Base-by-base conservation (phyloP, 2,329 filamentous ascomycete species). In the Penicillium decumbens region DNA sequence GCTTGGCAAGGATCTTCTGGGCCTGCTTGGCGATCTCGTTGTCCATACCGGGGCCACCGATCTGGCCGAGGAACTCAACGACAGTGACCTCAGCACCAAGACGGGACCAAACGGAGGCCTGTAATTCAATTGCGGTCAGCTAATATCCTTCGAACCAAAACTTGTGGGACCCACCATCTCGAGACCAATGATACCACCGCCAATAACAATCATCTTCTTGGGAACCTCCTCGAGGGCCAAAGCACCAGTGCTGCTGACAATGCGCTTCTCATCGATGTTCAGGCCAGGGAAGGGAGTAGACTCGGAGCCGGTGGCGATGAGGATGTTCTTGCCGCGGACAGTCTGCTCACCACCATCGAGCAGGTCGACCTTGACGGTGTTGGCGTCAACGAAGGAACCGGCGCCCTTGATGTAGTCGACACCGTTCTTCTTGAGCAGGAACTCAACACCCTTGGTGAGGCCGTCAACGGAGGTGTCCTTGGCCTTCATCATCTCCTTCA, bases 341-440 rank as follows among this genome's bases (percentile, higher is more conserved):
- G 81, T 88, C 56, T 88, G 86, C 80, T 97, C 91, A 68, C 92
- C 91, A 64, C 93, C 93, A 18, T 97, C 92, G 63, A 87, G 82
- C 55, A 96, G 83, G 67, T 87, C 85, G 64, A 98, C 89, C 75
- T 89, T 91, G 74, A 98, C 76, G 65, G 93, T 92, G 76, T 96
- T 83, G 75, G 95, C 88, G 71, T 88, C 88, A 65, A 85, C 80
- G 70, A 97, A 95, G 41, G 88, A 80, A 61, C 87, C 92, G 44
- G 89, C 84, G 62, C 93, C 93, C 80, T 96, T 96, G 77, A 97
- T 81, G 75, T 97, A 98, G 71, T 97, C 90, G 60, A 96, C 93
- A 57, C 89, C 89, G 77, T 98, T 98, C 82, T 98, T 97, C 85
- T 97, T 97, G 77, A 98, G 87, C 57, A 98, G 80, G 72, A 92